Percentiles rank a stretch among this genome's conserved stretches.
These are phyloP conservation scores for Colletotrichum agaves DNA, from an alignment of 2,329 filamentous ascomycete genomes.

Conservation along the genomic window DNA sequence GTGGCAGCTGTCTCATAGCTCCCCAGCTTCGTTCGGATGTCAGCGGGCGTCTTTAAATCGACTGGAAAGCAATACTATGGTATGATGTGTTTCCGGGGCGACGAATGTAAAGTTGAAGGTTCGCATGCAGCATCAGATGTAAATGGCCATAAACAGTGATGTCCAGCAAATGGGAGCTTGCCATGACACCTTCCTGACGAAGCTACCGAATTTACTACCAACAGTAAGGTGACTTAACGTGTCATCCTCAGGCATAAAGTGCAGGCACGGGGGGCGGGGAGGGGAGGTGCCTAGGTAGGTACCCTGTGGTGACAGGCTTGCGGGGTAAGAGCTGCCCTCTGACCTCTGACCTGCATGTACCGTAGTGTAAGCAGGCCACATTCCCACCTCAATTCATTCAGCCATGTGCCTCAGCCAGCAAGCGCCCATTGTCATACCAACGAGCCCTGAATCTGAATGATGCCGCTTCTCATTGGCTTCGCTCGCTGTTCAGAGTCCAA, in stretches of 20 bases:
- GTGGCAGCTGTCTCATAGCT: not conserved
- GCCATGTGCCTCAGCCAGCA: conserved; percentile 21
- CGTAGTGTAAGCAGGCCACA: conserved; percentile 6
- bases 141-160: not conserved
- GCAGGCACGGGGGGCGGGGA: not conserved
- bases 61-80: no score
- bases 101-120: not conserved
- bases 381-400: not conserved
- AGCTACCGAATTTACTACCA: not conserved
- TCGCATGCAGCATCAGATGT: conserved; percentile 14
- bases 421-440: conserved; percentile 33
- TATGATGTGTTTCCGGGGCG: conserved; percentile 7
- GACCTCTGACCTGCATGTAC: not conserved
- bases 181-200: not conserved
- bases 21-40: not conserved
- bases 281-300: not conserved
- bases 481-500: not conserved
- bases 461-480: conserved; percentile 4
- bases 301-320: conserved; percentile 13
- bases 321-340: conserved; percentile 19
- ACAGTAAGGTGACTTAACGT: not conserved
- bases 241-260: conserved; percentile 17
- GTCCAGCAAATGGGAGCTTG: not conserved
- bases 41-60: conserved; percentile 2
- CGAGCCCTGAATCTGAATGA: not conserved